Conservation (phyloP, 768 basidiomycete genomes). For the Peribolospora kevripleyi region DNA sequence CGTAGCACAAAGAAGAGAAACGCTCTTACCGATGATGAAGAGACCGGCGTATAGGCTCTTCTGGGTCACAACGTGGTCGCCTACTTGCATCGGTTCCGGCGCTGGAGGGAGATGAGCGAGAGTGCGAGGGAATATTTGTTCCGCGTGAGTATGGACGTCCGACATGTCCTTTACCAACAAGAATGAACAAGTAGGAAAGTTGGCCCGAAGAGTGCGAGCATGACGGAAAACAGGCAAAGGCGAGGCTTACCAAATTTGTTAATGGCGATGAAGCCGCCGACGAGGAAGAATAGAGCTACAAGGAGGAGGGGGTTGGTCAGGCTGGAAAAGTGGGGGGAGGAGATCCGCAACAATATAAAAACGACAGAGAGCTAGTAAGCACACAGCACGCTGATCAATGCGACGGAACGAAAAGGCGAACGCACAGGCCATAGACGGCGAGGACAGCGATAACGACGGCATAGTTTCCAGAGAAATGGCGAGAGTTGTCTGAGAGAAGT, state of each 20-base stretch:
- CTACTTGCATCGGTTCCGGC: slow-evolving; percentile 61
- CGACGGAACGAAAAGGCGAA: too few species aligned
- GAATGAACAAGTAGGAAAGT: too few species aligned
- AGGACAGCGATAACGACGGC: too few species aligned
- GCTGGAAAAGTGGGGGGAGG: slow-evolving; percentile 61
- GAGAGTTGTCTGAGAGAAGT: too few species aligned
- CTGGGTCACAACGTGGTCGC: slow-evolving; percentile 59
- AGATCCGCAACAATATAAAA: slow-evolving; percentile 10
- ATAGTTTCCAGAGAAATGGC: too few species aligned
- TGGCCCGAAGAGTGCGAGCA: not conserved
- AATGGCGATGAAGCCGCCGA: slow-evolving; percentile 72
- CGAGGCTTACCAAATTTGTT: slow-evolving; percentile 53
- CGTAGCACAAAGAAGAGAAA: not conserved
- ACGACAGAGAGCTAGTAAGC: too few species aligned
- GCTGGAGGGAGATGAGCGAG: slow-evolving; percentile 24
- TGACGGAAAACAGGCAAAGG: not conserved
- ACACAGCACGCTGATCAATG: too few species aligned
- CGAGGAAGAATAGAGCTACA: slow-evolving; percentile 60
- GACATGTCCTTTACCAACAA: too few species aligned
- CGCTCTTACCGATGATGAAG: slow-evolving; percentile 56
- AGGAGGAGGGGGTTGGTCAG: slow-evolving; percentile 62
- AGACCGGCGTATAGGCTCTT: slow-evolving; percentile 67
- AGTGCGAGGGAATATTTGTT: not conserved
- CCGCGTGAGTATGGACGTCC: too few species aligned
- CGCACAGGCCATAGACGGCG: too few species aligned